These are phyloP conservation scores for Pichia sp. DNA, from an alignment of 1,139 yeast species.

Conservation along the genomic window DNA sequence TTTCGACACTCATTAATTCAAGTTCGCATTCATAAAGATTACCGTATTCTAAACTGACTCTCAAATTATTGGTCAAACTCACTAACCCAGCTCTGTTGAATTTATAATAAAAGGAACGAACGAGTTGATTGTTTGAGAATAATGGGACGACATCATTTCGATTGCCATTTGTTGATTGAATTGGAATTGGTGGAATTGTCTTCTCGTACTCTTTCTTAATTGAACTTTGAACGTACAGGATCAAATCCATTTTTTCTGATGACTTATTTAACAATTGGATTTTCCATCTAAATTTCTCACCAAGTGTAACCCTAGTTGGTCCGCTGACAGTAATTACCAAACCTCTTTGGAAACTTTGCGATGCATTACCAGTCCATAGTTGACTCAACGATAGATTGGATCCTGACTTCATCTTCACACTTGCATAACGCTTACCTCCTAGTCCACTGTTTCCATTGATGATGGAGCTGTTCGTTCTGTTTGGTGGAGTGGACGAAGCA, in stretches of 20 bases:
- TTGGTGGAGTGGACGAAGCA: background rate
- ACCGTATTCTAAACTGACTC: slow-evolving; percentile 56
- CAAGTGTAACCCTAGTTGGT: slow-evolving; percentile 55
- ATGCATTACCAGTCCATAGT: slow-evolving; percentile 13
- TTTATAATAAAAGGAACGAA: slow-evolving; percentile 29
- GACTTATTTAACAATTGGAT: slow-evolving; percentile 64
- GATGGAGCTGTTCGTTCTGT: background rate
- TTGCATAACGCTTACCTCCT: slow-evolving; percentile 20
- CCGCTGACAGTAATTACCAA: slow-evolving; percentile 64
- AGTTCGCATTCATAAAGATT: slow-evolving; percentile 65
- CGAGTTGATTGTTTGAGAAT: slow-evolving; percentile 26
- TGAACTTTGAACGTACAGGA: slow-evolving; percentile 32
- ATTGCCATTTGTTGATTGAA: slow-evolving; percentile 21
- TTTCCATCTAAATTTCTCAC: slow-evolving; percentile 61
- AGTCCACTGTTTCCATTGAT: slow-evolving; percentile 7
- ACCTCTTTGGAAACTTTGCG: slow-evolving; percentile 33
- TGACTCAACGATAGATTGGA: slow-evolving; percentile 37
- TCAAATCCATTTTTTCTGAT: slow-evolving; percentile 46
- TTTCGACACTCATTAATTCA: slow-evolving; percentile 57
- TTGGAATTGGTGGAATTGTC: slow-evolving; percentile 36
- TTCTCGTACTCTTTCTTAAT: slow-evolving; percentile 34
- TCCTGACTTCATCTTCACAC: slow-evolving; percentile 33
- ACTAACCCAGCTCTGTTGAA: slow-evolving; percentile 46
- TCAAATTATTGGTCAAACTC: slow-evolving; percentile 62
- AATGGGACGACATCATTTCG: slow-evolving; percentile 29